These are phyloP conservation scores for Litsea cubeba DNA, from an alignment of 164 flowering plant genomes.

Conservation along the genomic window DNA sequence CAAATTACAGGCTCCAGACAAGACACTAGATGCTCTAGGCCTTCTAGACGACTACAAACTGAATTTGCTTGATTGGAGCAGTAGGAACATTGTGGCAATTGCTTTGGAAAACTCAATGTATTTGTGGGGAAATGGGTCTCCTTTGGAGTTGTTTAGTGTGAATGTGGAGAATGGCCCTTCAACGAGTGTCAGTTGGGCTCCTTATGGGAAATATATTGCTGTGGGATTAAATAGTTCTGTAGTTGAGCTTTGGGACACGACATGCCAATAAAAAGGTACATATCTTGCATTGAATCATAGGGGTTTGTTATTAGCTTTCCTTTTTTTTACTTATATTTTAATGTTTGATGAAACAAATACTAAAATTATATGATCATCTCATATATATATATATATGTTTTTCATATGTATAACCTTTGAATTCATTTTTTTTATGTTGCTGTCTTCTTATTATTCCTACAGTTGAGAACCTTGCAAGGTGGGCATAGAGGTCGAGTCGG, in stretches of 20 bases:
- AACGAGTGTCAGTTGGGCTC: slow-evolving; percentile 62
- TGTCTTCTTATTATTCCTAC: background rate
- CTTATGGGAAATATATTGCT: slow-evolving; percentile 49
- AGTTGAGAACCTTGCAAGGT: background rate
- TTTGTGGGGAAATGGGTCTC: slow-evolving; percentile 26
- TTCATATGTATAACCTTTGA: background rate
- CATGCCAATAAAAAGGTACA: background rate
- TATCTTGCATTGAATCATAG: no score
- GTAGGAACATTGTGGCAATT: no score
- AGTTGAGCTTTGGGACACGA: background rate
- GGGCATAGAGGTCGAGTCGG: background rate
- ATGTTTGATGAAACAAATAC: background rate
- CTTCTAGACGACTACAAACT: no score
- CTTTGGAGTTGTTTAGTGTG: background rate
- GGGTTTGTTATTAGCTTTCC: no score
- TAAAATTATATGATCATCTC: background rate
- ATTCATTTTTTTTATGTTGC: background rate
- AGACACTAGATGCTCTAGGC: no score
- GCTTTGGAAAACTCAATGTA: slow-evolving; percentile 34
- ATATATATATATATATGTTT: no score
- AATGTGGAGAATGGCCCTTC: slow-evolving; percentile 18
- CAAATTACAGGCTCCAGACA: no score
- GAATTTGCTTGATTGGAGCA: no score
- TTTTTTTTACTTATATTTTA: background rate
- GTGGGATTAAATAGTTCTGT: slow-evolving; percentile 10